These are phyloP conservation scores for Vitis rupestris DNA, from an alignment of 164 flowering plant species.

Conservation along the genomic window DNA sequence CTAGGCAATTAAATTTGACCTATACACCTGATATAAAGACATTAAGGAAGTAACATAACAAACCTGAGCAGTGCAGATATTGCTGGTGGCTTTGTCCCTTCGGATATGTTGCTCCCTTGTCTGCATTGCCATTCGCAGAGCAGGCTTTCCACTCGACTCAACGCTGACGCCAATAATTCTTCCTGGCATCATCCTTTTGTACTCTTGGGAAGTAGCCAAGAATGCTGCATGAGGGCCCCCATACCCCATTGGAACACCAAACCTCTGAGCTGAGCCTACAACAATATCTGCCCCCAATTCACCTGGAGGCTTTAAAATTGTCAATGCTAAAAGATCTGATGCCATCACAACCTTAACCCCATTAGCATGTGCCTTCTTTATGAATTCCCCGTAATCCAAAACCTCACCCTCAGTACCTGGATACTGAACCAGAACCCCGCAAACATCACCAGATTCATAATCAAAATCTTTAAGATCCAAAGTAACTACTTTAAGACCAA, in stretches of 20 bases:
- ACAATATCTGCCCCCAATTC: conserved; percentile 92
- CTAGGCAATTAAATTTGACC: too few species aligned
- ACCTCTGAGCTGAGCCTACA: conserved; percentile 94
- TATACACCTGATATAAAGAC: too few species aligned
- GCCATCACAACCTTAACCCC: conserved; percentile 99
- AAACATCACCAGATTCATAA: conserved; percentile 82
- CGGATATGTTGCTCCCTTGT: conserved; percentile 98
- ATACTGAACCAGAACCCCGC: conserved; percentile 98
- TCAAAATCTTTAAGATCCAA: conserved; percentile 71
- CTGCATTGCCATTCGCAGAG: conserved; percentile 98
- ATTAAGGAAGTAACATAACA: not conserved
- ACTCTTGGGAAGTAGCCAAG: conserved; percentile 94
- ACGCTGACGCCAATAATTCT: conserved; percentile 95
- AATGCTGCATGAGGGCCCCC: conserved; percentile 99
- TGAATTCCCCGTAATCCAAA: conserved; percentile 81
- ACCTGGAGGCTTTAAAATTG: conserved; percentile 95
- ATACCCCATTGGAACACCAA: conserved; percentile 99
- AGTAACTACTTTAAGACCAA: conserved; percentile 70
- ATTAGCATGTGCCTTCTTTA: conserved; percentile 86
- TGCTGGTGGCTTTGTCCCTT: conserved; percentile 98
- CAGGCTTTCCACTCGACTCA: conserved; percentile 90
- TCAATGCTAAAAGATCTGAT: conserved; percentile 81
- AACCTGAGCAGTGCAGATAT: conserved; percentile 99
- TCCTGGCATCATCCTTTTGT: conserved; percentile 99
- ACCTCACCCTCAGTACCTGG: conserved; percentile 96